Percentiles rank a stretch among this genome's conserved stretches.
phyloP scores from a whole-genome alignment of 2,329 filamentous ascomycete species.

The Colletotrichum theobromicola region DNA sequence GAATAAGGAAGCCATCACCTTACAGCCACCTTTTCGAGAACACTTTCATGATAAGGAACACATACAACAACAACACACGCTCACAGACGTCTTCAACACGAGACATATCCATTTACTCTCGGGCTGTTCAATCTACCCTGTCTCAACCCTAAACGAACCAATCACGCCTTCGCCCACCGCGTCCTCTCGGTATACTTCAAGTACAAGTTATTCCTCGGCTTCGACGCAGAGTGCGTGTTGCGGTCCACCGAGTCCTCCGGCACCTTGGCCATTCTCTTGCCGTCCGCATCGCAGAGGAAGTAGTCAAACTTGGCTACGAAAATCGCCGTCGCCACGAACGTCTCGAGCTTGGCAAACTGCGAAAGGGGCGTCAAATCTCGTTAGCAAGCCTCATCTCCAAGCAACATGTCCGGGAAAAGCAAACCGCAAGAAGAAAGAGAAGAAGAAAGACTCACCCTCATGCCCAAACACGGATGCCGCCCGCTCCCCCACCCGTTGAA shows the following conservation, averaged over 20 bases:
- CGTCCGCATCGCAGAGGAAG: slow-evolving; percentile 43
- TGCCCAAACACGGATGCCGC: slow-evolving; percentile 35
- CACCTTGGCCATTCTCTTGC: slow-evolving; percentile 28
- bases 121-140: neutral
- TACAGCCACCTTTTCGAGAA: neutral
- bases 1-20: neutral
- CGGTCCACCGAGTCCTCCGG: slow-evolving; percentile 34
- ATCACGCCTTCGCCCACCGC: neutral
- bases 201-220: slow-evolving; percentile 37
- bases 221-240: slow-evolving; percentile 42
- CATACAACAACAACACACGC: neutral
- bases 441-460: slow-evolving; percentile 26
- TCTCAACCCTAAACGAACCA: neutral
- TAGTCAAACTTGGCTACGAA: slow-evolving; percentile 56
- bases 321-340: slow-evolving; percentile 52
- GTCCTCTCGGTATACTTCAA: slow-evolving; percentile 36
- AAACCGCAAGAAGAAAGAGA: neutral
- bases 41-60: neutral
- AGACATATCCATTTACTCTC: neutral
- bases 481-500: slow-evolving; percentile 42
- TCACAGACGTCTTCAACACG: neutral
- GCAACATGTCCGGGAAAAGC: neutral
- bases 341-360: slow-evolving; percentile 58
- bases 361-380: neutral
- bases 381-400: neutral